Conservation (phyloP, 768 basidiomycete species). For the Hemileccinum impolitum region DNA sequence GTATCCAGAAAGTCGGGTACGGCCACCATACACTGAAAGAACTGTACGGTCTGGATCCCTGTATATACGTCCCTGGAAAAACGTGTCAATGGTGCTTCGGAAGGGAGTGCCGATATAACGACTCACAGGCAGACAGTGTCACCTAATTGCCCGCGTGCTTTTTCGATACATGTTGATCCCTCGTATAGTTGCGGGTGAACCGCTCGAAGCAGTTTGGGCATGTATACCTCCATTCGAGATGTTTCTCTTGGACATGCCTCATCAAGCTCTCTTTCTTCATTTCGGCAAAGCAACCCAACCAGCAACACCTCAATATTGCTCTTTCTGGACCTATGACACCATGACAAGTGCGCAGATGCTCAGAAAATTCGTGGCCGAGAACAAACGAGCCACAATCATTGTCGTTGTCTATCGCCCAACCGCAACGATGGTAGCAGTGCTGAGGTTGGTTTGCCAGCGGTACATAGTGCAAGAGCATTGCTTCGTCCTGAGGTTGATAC, state of each 20-base stretch:
- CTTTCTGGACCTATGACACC: conserved; percentile 18
- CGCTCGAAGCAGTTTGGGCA: conserved; percentile 19
- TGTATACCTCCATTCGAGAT: conserved; percentile 13
- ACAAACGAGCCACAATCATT: conserved; percentile 8
- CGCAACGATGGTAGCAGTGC: conserved; percentile 11
- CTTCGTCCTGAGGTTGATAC: conserved; percentile 5
- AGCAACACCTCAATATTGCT: conserved; percentile 9
- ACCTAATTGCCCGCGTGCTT: conserved; percentile 9
- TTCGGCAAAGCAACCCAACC: conserved; percentile 12
- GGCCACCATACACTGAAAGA: background rate
- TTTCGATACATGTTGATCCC: conserved; percentile 9
- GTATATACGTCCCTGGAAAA: no score
- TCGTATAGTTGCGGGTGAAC: conserved; percentile 28
- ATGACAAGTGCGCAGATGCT: conserved; percentile 21
- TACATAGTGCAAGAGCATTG: background rate
- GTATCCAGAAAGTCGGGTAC: background rate
- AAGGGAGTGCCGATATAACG: background rate
- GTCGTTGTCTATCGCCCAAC: conserved; percentile 5
- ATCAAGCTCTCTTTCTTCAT: conserved; percentile 30
- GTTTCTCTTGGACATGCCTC: conserved; percentile 26
- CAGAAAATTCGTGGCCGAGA: conserved; percentile 10
- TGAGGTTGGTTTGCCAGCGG: background rate
- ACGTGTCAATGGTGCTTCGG: background rate
- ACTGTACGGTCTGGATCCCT: conserved; percentile 1
- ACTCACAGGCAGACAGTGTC: background rate